Conservation (phyloP, 1,139 yeast species). For the Suhomyces taliae region DNA sequence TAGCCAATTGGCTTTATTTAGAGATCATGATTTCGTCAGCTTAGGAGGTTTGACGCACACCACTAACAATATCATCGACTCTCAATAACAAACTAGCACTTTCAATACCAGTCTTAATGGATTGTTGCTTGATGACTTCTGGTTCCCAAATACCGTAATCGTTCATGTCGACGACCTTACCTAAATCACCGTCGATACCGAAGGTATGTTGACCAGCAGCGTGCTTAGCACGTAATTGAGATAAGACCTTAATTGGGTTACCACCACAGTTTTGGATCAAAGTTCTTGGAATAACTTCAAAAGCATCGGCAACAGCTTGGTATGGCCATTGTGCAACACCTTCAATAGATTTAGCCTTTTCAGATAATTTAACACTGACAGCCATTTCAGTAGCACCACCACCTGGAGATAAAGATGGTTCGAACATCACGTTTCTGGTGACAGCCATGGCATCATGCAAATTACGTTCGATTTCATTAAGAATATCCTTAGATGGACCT, state of each 20-base stretch:
- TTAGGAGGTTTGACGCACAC: constrained; percentile 59
- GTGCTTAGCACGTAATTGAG: constrained; percentile 94
- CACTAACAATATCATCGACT: constrained; percentile 97
- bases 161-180: constrained; percentile 93
- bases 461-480: constrained; percentile 95
- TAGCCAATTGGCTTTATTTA: no score
- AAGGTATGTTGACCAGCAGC: constrained; percentile 82
- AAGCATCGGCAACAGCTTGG: constrained; percentile 97
- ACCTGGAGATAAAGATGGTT: constrained; percentile 95
- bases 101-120: constrained; percentile 95
- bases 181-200: constrained; percentile 95
- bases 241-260: constrained; percentile 83
- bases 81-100: constrained; percentile 92
- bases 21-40: not conserved
- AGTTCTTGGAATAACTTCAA: constrained; percentile 97
- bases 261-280: constrained; percentile 97
- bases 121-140: constrained; percentile 94
- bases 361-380: constrained; percentile 82
- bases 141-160: constrained; percentile 99
- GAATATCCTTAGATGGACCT: constrained; percentile 96
- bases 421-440: constrained; percentile 90
- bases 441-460: constrained; percentile 99
- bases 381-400: constrained; percentile 99
- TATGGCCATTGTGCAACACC: constrained; percentile 99
- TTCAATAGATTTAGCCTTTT: constrained; percentile 87